Evolutionary conservation across 345 rosid species (phyloP), one percentile per base, ranked within the genome.

Genomic region (Moringa oleifera): DNA sequence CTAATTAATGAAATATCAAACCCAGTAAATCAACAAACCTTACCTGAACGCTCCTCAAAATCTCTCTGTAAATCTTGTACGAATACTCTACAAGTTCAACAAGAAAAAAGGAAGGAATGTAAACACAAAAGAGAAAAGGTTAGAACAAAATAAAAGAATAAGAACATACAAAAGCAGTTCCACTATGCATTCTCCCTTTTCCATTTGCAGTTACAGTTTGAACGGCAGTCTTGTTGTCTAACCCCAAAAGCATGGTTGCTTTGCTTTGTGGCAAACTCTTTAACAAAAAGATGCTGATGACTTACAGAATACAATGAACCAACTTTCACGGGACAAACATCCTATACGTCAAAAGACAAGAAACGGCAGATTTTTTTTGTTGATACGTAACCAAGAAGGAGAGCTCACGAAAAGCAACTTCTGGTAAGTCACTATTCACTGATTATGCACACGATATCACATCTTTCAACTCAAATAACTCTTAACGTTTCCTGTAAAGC

Each of bases 211-310:
- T 25, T 61, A 1, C 25, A 56, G 19, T 18, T 61, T 20, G 51
- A 62, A 47, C 28, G 51, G 58, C 18, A 33, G 58, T 18, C 4
- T 33, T 33, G 50, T 37, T 52, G 51, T 55, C 57, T 62, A 33
- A 52, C 57, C 20, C 20, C 19, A 28, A 62, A 62, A 21, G 58
- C 51, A 52, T 22, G 51, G 20, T 62, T 52, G 23, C 66, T 62
- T 62, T 52, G 66, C 66, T 62, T 62, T 51, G 10, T 53, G 58
- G 58, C 57, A 33, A 62, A 33, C 66, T 62, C 11, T 33, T 31
- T 33, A 28, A 50, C 46, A 61, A 61, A 51, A 49, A 46, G 46
- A 57, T 21, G 5, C 24, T 60, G 0, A 20, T 28, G 20, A 25
- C 18, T 6, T 61, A 18, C 25, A 18, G 46, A 0, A 0, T 1